Percentiles rank a stretch among this genome's conserved stretches.
Evolutionary conservation across 345 rosid genomes (phyloP).

Genomic region (Aquilaria sinensis): DNA sequence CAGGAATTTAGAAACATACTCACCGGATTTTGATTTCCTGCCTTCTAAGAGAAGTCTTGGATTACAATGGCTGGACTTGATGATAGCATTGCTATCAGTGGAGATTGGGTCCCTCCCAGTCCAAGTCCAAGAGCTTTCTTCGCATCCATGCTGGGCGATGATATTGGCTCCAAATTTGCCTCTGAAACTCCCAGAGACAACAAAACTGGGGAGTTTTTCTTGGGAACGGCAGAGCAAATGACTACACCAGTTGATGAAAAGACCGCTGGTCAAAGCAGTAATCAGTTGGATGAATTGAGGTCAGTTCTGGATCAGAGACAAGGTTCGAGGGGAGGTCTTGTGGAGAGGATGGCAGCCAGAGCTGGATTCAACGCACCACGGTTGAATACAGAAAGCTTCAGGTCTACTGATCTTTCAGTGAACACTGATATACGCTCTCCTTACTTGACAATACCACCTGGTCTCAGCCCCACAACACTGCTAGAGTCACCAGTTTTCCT

Average conservation of each 20-base stretch:
- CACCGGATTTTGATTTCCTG: not conserved
- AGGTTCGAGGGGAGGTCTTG: slow-evolving; percentile 53
- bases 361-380: slow-evolving; percentile 83
- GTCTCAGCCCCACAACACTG: slow-evolving; percentile 84
- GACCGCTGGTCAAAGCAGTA: slow-evolving; percentile 26
- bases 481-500: slow-evolving; percentile 87
- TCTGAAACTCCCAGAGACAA: slow-evolving; percentile 28
- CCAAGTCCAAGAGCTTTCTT: slow-evolving; percentile 58
- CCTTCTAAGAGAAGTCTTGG: slow-evolving; percentile 8
- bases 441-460: slow-evolving; percentile 74
- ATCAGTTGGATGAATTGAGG: slow-evolving; percentile 24
- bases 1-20: slow-evolving; percentile 27
- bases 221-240: slow-evolving; percentile 26
- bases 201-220: slow-evolving; percentile 27
- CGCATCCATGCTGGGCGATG: slow-evolving; percentile 43
- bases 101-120: slow-evolving; percentile 80
- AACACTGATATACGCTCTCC: slow-evolving; percentile 51
- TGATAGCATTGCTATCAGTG: slow-evolving; percentile 64
- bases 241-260: slow-evolving; percentile 20
- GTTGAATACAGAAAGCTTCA: slow-evolving; percentile 64
- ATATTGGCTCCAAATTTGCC: slow-evolving; percentile 31
- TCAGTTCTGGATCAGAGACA: slow-evolving; percentile 35
- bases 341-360: slow-evolving; percentile 77
- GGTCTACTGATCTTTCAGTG: slow-evolving; percentile 43
- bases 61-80: slow-evolving; percentile 60